These are phyloP conservation scores for Orbilia oligospora DNA, from an alignment of 2,329 filamentous ascomycete species.

Conservation along the genomic window DNA sequence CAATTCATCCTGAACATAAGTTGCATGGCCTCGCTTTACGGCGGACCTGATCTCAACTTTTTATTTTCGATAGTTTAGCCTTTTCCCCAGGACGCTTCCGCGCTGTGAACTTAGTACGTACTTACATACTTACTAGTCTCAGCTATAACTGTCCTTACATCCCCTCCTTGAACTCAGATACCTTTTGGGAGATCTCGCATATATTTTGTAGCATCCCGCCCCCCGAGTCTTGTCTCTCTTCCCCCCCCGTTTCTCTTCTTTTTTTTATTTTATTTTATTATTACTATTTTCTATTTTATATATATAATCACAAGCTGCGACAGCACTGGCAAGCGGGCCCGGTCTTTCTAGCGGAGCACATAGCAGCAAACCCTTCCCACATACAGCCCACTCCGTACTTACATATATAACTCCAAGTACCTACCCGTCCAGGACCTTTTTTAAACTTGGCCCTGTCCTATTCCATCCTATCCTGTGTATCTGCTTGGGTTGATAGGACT, in stretches of 20 bases:
- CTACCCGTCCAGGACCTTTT: slow-evolving; percentile 23
- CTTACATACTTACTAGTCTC: too few relatives aligned
- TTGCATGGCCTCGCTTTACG: slow-evolving; percentile 51
- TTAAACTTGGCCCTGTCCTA: slow-evolving; percentile 25
- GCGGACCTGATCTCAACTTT: slow-evolving; percentile 54
- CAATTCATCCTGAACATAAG: slow-evolving; percentile 53
- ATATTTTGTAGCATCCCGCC: slow-evolving; percentile 56
- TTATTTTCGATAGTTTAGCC: slow-evolving; percentile 60
- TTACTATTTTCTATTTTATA: too few relatives aligned
- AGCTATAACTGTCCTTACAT: slow-evolving; percentile 57
- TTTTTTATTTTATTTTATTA: too few relatives aligned
- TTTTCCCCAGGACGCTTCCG: slow-evolving; percentile 58
- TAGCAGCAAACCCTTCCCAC: slow-evolving; percentile 13
- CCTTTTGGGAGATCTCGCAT: slow-evolving; percentile 52
- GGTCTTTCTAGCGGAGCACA: slow-evolving; percentile 19
- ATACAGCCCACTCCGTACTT: slow-evolving; percentile 12
- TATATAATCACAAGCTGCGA: slow-evolving; percentile 31
- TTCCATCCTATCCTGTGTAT: too few relatives aligned
- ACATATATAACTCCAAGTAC: slow-evolving; percentile 27
- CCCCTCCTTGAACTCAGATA: slow-evolving; percentile 55
- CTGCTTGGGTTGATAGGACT: slow-evolving; percentile 7
- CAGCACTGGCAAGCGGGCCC: slow-evolving; percentile 39
- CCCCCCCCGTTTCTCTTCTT: slow-evolving; percentile 8
- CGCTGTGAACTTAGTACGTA: too few relatives aligned
- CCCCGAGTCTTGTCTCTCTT: slow-evolving; percentile 31